Conservation (phyloP, 176 grass and related monocot genomes). For the Paspalum notatum region DNA sequence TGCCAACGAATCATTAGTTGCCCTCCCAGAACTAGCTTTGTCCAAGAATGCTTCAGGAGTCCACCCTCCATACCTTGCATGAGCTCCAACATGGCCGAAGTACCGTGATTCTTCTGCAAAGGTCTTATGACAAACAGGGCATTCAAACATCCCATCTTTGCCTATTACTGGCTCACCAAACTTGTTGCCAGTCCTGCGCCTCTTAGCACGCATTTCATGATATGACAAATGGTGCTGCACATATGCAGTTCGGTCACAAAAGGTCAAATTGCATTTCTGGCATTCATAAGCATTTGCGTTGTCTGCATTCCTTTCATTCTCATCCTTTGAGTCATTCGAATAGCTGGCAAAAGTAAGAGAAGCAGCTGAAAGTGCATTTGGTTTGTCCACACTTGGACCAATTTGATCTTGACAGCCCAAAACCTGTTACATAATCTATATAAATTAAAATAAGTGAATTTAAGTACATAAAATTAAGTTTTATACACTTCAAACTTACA, state of each 20-base stretch:
- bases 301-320: constrained; percentile 29
- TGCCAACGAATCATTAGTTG: constrained; percentile 33
- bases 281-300: constrained; percentile 47
- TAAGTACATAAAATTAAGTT: constrained; percentile 40
- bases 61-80: constrained; percentile 72
- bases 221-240: constrained; percentile 60
- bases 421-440: constrained; percentile 47
- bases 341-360: constrained; percentile 37
- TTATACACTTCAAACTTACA: constrained; percentile 61
- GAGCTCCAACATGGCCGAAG: constrained; percentile 69
- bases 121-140: constrained; percentile 71
- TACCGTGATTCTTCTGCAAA: constrained; percentile 75
- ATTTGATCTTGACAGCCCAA: constrained; percentile 49
- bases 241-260: constrained; percentile 60
- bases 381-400: constrained; percentile 33
- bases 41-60: constrained; percentile 57
- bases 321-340: constrained; percentile 36
- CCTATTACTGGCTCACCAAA: constrained; percentile 54
- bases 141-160: constrained; percentile 86
- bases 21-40: constrained; percentile 40
- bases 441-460: constrained; percentile 27
- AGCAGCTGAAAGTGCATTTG: constrained; percentile 33
- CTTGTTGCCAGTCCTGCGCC: constrained; percentile 56
- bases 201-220: constrained; percentile 67
- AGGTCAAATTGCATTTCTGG: constrained; percentile 59